phyloP scores from a whole-genome alignment of 169 alveolate species.

The Plasmodium knowlesi region DNA sequence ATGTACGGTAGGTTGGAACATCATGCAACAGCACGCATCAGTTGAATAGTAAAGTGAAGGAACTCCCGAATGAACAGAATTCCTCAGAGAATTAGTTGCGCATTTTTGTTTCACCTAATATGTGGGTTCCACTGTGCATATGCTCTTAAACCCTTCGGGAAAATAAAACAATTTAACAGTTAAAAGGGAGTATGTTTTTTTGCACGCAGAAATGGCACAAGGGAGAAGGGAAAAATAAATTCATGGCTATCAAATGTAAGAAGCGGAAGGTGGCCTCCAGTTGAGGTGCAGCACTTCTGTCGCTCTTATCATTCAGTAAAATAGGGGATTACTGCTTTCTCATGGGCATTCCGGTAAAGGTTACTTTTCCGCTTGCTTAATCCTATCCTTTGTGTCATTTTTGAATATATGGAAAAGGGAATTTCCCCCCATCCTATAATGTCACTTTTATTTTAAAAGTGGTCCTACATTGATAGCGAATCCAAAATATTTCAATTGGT shows the following conservation, averaged over 20 bases:
- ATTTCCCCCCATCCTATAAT: neutral
- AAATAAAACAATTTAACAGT: no score
- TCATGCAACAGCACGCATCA: neutral
- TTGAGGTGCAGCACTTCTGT: neutral
- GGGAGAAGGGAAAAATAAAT: neutral
- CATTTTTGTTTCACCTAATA: neutral
- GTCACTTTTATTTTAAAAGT: neutral
- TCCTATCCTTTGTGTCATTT: neutral
- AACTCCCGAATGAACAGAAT: neutral
- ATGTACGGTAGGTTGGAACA: neutral
- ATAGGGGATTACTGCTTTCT: neutral
- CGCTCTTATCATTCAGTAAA: neutral
- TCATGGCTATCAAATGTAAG: neutral
- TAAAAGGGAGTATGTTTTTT: neutral
- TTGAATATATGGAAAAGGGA: neutral
- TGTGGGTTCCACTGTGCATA: neutral
- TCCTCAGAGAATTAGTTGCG: neutral
- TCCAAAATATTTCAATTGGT: neutral
- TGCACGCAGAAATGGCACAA: neutral
- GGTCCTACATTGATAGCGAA: neutral
- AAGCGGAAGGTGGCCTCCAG: neutral
- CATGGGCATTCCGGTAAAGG: neutral
- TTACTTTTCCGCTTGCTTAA: neutral
- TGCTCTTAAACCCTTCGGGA: neutral
- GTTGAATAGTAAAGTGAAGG: neutral